These are phyloP conservation scores for Zasmidium cellare DNA, from an alignment of 2,329 filamentous ascomycete genomes.

Conservation along the genomic window DNA sequence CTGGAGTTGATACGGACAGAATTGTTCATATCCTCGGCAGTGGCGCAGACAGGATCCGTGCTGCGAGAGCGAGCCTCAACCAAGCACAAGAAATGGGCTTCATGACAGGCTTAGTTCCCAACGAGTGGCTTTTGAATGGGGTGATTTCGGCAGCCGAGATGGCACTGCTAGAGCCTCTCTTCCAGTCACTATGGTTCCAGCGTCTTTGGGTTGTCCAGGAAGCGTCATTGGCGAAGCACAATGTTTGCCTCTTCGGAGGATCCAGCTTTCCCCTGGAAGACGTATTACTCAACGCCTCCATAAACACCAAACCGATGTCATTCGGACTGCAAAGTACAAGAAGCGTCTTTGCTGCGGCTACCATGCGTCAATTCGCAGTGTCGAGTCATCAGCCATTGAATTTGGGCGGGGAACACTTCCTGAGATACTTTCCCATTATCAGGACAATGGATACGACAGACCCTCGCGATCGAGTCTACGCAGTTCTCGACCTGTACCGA, in stretches of 20 bases:
- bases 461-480: slow-evolving; percentile 4
- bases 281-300: slow-evolving; percentile 1
- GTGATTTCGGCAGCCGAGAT: not conserved
- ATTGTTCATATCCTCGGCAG: not conserved
- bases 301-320: not conserved
- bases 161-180: not conserved
- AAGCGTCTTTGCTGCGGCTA: not conserved
- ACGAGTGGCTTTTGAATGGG: not conserved
- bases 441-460: slow-evolving; percentile 2
- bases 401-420: not conserved
- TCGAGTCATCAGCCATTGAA: not conserved
- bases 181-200: slow-evolving; percentile 4
- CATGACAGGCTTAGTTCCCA: not conserved
- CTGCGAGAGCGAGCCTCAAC: not conserved
- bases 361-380: not conserved
- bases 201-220: slow-evolving; percentile 7
- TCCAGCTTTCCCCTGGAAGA: slow-evolving; percentile 1
- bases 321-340: not conserved
- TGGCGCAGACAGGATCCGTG: not conserved
- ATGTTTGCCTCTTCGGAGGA: not conserved
- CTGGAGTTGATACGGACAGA: not conserved
- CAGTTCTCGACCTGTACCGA: slow-evolving; percentile 1
- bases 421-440: not conserved
- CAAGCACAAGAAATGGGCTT: not conserved
- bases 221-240: not conserved